Base-by-base conservation (phyloP, 306 rosid genomes). In the Acacia confusa region DNA sequence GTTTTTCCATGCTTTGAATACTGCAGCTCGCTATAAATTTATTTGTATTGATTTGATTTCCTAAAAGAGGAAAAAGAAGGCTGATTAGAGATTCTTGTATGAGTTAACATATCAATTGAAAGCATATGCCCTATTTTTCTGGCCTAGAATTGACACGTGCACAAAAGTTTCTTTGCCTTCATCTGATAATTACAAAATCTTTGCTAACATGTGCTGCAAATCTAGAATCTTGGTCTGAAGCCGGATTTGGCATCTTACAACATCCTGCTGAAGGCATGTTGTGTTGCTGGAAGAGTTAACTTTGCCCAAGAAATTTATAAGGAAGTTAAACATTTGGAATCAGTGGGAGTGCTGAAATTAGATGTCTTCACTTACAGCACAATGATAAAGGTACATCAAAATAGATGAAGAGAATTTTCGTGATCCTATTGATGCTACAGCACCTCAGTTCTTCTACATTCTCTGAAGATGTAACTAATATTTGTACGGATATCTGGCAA, bases 281-380 rank as follows among this genome's bases (percentile, higher is more conserved):
- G 93, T 75, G 88, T 93, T 74, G 95, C 97, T 78, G 97, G 94
- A 84, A 92, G 98, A 90, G 97, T 95, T 88, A 97, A 95, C 84
- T 44, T 93, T 82, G 97, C 99, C 68, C 91, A 90, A 84, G 93
- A 93, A 77, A 90, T 93, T 67, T 95, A 95, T 71, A 82, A 58
- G 88, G 97, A 95, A 76, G 92, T 95, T 47, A 90, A 88, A 73
- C 89, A 91, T 79, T 87, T 91, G 88, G 97, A 95, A 88, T 92
- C 93, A 32, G 79, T 68, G 30, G 97, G 95, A 82, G 84, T 79
- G 77, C 80, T 95, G 86, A 95, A 93, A 81, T 84, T 93, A 90
- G 95, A 93, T 83, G 95, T 93, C 85, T 95, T 93, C 86, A 95
- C 99, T 66, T 95, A 95, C 95, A 93, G 99, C 89, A 95, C 99